Evolutionary conservation across 768 basidiomycete genomes (phyloP), one percentile per base, ranked within the genome.

Genomic region (Fomitopsis pulvina): DNA sequence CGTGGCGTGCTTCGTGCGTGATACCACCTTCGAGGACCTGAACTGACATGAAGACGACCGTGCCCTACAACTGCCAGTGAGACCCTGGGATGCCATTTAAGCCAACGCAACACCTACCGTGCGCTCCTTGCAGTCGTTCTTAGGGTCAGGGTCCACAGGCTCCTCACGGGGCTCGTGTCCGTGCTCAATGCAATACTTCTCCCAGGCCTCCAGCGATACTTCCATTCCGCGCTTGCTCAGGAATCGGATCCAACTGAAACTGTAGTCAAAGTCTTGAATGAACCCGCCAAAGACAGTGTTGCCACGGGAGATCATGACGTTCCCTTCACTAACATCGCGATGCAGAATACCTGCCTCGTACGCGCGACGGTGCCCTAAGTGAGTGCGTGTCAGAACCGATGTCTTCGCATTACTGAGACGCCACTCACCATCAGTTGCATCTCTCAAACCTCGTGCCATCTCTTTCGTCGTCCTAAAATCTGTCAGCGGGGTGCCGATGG

Each of bases 311-410:
- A 60, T 58, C 22, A 60, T 43, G 12, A 60, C 52, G 22, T 60
- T 60, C 7, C 46, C 45, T 21, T 46, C 52, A 22, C 56, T 57
- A 28, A 60, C 24, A 28, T 57, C 59, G 1, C 56, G 47, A 27
- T 57, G 59, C 9, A 60, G 30, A 10, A 60, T 43, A 1, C 46
- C 45, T 2, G 51, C 54, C 18, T 43, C 28, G 21, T 41, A 50
- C 3, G 52, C 54, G 5, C 42, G 26, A 4, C 22, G 10, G 27
- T 40, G 14, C 14, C 47, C 34, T 27, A 24, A 47, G 29, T 14
- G 14, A 14, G n/a, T n/a, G n/a, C 3, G 14, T 44, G 24, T 44
- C n/a, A 16, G 22, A 29, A 3, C 9, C n/a, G 3, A 14, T 24
- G 6, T 24, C 16, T 16, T 20, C 26, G n/a, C 16, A 20, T 2